These are phyloP conservation scores for Venturia aucupariae DNA, from an alignment of 2,329 filamentous ascomycete genomes.

Conservation along the genomic window DNA sequence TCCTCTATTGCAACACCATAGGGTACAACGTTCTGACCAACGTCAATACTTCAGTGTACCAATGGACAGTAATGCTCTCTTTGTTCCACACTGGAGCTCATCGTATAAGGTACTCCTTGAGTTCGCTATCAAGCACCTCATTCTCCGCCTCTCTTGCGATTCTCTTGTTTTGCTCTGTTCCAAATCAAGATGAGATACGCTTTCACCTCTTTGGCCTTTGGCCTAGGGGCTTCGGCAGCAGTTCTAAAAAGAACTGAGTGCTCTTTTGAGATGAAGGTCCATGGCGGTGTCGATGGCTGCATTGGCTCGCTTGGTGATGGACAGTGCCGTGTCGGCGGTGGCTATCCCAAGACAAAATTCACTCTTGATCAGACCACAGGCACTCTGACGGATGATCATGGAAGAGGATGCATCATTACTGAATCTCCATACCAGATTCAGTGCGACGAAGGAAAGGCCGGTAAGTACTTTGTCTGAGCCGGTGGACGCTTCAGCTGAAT, in stretches of 20 bases:
- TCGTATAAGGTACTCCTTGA: background rate
- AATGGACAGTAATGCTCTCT: background rate
- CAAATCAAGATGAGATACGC: slow-evolving; percentile 19
- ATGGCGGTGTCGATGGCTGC: slow-evolving; percentile 40
- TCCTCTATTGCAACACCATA: background rate
- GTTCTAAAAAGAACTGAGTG: slow-evolving; percentile 21
- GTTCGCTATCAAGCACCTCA: background rate
- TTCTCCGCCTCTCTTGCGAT: background rate
- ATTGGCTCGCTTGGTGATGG: slow-evolving; percentile 54
- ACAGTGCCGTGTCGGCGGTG: slow-evolving; percentile 50
- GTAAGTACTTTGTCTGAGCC: slow-evolving; percentile 15
- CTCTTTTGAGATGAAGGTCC: slow-evolving; percentile 45
- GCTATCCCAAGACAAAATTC: slow-evolving; percentile 40
- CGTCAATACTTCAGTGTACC: background rate
- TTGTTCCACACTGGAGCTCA: background rate
- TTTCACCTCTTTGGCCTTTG: slow-evolving; percentile 18
- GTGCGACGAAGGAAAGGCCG: slow-evolving; percentile 46
- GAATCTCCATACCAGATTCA: slow-evolving; percentile 51
- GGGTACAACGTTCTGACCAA: background rate
- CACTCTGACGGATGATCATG: slow-evolving; percentile 44
- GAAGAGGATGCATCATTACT: slow-evolving; percentile 55
- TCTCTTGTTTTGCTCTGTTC: slow-evolving; percentile 1
- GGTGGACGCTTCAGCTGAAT: background rate
- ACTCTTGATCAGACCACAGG: slow-evolving; percentile 44
- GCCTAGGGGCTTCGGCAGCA: slow-evolving; percentile 19